Conservation (phyloP, 2,329 filamentous ascomycete species). For the Fusarium setosum region DNA sequence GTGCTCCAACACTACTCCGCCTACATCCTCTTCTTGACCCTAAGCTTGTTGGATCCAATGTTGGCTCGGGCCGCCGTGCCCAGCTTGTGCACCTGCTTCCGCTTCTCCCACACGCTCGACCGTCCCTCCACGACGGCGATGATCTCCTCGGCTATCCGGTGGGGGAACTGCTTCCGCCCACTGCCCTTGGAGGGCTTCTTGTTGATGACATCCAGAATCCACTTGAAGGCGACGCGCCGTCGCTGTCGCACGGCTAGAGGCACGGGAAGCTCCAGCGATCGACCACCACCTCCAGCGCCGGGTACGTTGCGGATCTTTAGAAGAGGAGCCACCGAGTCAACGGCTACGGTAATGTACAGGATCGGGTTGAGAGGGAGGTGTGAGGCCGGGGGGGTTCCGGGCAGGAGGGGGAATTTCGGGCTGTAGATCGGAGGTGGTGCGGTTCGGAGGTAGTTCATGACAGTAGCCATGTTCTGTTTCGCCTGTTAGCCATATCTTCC, state of each 20-base stretch:
- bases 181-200: constrained; percentile 81
- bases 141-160: constrained; percentile 86
- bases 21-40: constrained; percentile 51
- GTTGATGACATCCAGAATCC: constrained; percentile 88
- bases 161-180: constrained; percentile 78
- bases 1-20: constrained; percentile 12
- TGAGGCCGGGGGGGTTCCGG: constrained; percentile 78
- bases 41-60: constrained; percentile 55
- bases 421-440: constrained; percentile 82
- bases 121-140: constrained; percentile 88
- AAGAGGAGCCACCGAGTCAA: constrained; percentile 93
- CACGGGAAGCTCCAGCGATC: constrained; percentile 82
- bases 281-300: constrained; percentile 87
- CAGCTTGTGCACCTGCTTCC: constrained; percentile 81
- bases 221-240: constrained; percentile 81
- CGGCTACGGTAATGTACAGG: constrained; percentile 87
- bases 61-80: constrained; percentile 85
- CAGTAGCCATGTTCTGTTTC: constrained; percentile 81
- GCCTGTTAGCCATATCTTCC: constrained; percentile 17
- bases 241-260: constrained; percentile 82
- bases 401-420: constrained; percentile 76
- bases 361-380: constrained; percentile 91
- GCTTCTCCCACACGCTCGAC: constrained; percentile 86
- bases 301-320: constrained; percentile 81
- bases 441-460: constrained; percentile 87